Percentiles rank a stretch among this genome's conserved stretches.
Evolutionary conservation across 208 protist species (phyloP).

Genomic region (Trypanosoma rangeli): DNA sequence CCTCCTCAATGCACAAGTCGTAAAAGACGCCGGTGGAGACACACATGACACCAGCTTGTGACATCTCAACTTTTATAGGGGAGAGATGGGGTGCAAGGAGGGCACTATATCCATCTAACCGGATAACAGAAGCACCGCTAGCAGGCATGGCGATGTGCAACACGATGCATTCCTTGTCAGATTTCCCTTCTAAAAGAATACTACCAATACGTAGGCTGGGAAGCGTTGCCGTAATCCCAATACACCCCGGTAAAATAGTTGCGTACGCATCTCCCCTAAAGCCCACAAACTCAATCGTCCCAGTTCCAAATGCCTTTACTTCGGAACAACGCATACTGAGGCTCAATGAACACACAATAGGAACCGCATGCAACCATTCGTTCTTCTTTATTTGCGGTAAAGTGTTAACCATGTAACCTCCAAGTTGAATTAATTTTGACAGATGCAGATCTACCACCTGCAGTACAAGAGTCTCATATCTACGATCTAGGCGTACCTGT

Average conservation of each 20-base stretch:
- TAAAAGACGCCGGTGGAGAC: slow-evolving; percentile 32
- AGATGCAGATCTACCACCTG: slow-evolving; percentile 22
- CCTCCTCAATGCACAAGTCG: slow-evolving; percentile 51
- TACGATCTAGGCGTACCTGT: slow-evolving; percentile 1
- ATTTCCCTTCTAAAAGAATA: slow-evolving; percentile 18
- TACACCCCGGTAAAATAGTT: slow-evolving; percentile 5
- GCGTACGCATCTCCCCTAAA: slow-evolving; percentile 14
- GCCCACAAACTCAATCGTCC: slow-evolving; percentile 20
- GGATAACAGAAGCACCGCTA: slow-evolving; percentile 1
- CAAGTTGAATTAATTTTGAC: slow-evolving; percentile 22
- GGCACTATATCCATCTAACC: slow-evolving; percentile 30
- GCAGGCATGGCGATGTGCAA: slow-evolving; percentile 10
- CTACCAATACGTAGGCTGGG: slow-evolving; percentile 13
- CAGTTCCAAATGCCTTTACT: slow-evolving; percentile 10
- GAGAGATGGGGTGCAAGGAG: slow-evolving; percentile 19
- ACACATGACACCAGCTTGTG: slow-evolving; percentile 23
- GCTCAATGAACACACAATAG: slow-evolving; percentile 19
- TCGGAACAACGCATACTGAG: slow-evolving; percentile 6
- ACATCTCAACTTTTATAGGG: slow-evolving; percentile 32
- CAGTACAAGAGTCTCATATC: slow-evolving; percentile 19
- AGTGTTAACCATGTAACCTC: slow-evolving; percentile 13
- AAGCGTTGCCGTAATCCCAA: slow-evolving; percentile 19
- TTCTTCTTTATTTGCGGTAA: slow-evolving; percentile 1
- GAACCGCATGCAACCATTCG: slow-evolving; percentile 17
- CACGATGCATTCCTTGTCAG: slow-evolving; percentile 6